Evolutionary conservation across 805 yeast genomes (phyloP).

Genomic region (Lachancea meyersii): DNA sequence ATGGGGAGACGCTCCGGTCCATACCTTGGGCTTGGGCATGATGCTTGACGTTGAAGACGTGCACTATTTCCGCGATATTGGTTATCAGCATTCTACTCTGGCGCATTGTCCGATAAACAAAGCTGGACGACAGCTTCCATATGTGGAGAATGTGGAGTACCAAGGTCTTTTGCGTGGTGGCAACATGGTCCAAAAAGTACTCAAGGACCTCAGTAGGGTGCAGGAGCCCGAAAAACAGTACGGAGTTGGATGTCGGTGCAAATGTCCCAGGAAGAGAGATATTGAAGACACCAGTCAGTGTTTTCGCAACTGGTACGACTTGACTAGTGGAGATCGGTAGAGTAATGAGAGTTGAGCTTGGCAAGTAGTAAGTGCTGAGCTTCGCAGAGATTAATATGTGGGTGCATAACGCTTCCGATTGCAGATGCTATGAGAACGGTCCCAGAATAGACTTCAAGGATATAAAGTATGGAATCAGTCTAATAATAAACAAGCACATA

Average conservation of each 20-base stretch:
- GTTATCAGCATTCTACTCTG: conserved; percentile 74
- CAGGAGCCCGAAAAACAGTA: conserved; percentile 22
- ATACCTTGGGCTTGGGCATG: conserved; percentile 79
- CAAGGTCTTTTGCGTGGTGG: conserved; percentile 8
- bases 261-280: conserved; percentile 60
- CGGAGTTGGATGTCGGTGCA: conserved; percentile 83
- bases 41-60: conserved; percentile 60
- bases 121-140: conserved; percentile 41
- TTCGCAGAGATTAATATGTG: too few relatives aligned
- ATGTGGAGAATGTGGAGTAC: conserved; percentile 31
- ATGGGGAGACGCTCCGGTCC: conserved; percentile 98
- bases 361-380: too few relatives aligned
- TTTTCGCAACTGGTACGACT: conserved; percentile 44
- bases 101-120: conserved; percentile 76
- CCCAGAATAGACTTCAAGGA: too few relatives aligned
- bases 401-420: too few relatives aligned
- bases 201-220: not conserved
- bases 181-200: too few relatives aligned
- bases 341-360: too few relatives aligned
- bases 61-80: conserved; percentile 90
- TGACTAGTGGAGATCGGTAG: conserved; percentile 34
- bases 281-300: conserved; percentile 55
- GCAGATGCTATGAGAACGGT: too few relatives aligned
- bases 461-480: too few relatives aligned
- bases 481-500: too few relatives aligned